These are phyloP conservation scores for Cupressus sempervirens DNA, from an alignment of 75 land plant genomes.

Conservation along the genomic window DNA sequence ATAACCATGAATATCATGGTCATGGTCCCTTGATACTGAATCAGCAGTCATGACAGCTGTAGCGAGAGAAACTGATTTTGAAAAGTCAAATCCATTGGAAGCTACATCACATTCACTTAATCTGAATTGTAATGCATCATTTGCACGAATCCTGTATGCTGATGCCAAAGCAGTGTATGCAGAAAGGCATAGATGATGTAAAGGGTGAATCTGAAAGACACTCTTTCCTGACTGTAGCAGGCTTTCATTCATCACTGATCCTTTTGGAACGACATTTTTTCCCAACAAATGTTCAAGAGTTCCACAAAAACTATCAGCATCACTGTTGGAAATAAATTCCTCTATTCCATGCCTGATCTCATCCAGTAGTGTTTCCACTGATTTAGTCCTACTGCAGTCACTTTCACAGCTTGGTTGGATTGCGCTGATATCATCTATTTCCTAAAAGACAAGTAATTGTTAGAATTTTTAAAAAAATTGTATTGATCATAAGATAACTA, in stretches of 20 bases:
- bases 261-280: conserved; percentile 12
- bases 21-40: background rate
- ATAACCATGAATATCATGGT: background rate
- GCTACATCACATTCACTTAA: background rate
- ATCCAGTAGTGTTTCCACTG: conserved; percentile 12
- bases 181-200: conserved; percentile 31
- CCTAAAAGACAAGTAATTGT: background rate
- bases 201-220: conserved; percentile 32
- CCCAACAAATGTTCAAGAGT: conserved; percentile 18
- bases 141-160: conserved; percentile 28
- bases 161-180: conserved; percentile 32
- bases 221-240: background rate
- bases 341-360: conserved; percentile 17
- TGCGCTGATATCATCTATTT: background rate
- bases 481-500: background rate
- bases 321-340: conserved; percentile 18
- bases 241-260: background rate
- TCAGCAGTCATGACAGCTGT: background rate
- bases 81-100: background rate
- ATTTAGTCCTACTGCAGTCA: background rate
- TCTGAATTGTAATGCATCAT: background rate
- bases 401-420: background rate
- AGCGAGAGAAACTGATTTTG: background rate
- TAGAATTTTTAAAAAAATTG: background rate
- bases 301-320: conserved; percentile 31